Base-by-base conservation (phyloP, 805 yeast species). In the Sugiyamaella boreocaroliniensis region DNA sequence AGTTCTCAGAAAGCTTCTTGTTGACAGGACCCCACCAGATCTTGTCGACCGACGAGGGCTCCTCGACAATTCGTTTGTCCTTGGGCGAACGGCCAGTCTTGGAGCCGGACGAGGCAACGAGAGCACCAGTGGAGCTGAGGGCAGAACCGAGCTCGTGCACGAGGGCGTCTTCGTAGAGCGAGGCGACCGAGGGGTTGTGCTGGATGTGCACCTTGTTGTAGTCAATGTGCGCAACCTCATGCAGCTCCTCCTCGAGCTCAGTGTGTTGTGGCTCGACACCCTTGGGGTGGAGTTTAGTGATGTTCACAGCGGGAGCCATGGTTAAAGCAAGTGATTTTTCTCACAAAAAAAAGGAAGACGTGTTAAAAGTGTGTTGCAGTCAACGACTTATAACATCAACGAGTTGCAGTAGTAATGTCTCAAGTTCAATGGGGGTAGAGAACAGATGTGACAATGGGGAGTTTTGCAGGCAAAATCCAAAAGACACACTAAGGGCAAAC, bases 1-100 rank as follows among this genome's bases (percentile, higher is more conserved):
- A 89, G 69, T 84, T 83, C 73, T 89, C 96, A 55, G 88, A 85
- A 63, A 92, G 90, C 74, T 92, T 87, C 74, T 86, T 89, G 77
- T 92, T 92, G 61, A 92, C 99, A 1, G 98, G 98, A 22, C 99
- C 99, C 99, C 99, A 92, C 99, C 99, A 92, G 63, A 92, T 82
- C 66, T 90, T 76, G 54, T 87, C 79, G 55, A 79, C 73, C 41
- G 97, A 89, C 49, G 93, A 78, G 63, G 81, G 85, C 76, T 93
- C 98, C 65, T 90, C 97, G 58, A 92, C 97, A 70, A 92, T 88
- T 76, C 99, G 86, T 73, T 92, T 92, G 75, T 92, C 99, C 76
- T 86, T 87, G 69, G 99, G 99, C 37, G 97, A 92, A 74, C 99
- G 85, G 66, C 99, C 99, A 51, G 98, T 92, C 76, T 92, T 92